A percentile compares a stretch with the other conserved stretches of the same genome.
Evolutionary conservation across 2,329 filamentous ascomycete species (phyloP).

Genomic region (Neurospora sp.): DNA sequence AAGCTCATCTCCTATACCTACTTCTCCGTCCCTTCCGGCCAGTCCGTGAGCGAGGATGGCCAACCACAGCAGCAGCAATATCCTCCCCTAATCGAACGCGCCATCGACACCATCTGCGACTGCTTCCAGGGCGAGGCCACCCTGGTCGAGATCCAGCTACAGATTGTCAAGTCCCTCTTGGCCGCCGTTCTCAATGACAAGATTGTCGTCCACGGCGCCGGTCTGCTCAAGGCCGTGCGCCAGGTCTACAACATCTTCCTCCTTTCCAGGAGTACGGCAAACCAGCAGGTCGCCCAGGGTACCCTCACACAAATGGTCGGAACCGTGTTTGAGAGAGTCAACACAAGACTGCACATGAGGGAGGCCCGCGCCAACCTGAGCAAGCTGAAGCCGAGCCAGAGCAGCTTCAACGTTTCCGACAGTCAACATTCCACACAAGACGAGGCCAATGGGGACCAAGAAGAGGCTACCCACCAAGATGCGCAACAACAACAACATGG

Average conservation of each 20-base stretch:
- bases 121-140: conserved; percentile 98
- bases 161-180: conserved; percentile 94
- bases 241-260: conserved; percentile 99
- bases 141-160: conserved; percentile 82
- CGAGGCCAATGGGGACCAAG: conserved; percentile 26
- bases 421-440: conserved; percentile 13
- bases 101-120: conserved; percentile 98
- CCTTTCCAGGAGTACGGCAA: conserved; percentile 83
- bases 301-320: conserved; percentile 98
- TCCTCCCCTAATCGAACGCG: conserved; percentile 78
- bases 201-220: conserved; percentile 94
- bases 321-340: conserved; percentile 93
- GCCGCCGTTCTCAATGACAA: conserved; percentile 97
- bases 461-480: conserved; percentile 22
- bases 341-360: conserved; percentile 75
- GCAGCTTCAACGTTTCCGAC: conserved; percentile 30
- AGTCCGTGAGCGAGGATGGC: conserved; percentile 29
- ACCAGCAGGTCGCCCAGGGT: conserved; percentile 94
- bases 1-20: conserved; percentile 99
- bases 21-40: conserved; percentile 64
- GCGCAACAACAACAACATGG: conserved; percentile 5
- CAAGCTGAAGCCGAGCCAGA: conserved; percentile 42
- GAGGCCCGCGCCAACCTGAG: conserved; percentile 58
- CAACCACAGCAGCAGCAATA: conserved; percentile 36
- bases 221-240: conserved; percentile 88